phyloP scores from a whole-genome alignment of 1,139 yeast genomes.

The Candida sp. region DNA sequence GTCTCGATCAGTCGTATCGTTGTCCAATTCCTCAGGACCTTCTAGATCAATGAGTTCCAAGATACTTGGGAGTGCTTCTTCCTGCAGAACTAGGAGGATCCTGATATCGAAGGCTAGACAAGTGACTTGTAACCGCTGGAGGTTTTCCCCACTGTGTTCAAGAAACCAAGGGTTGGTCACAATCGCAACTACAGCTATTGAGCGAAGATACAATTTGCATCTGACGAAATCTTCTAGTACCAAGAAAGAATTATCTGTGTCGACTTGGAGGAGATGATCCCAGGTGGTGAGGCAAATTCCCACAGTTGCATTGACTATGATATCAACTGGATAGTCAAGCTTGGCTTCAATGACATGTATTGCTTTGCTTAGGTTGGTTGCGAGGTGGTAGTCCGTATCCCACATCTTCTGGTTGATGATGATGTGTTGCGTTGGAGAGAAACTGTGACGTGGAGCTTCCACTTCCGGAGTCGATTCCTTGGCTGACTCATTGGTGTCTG shows the following conservation, averaged over 20 bases:
- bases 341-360: slow-evolving; percentile 10
- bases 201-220: slow-evolving; percentile 8
- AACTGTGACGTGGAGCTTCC: background rate
- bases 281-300: slow-evolving; percentile 10
- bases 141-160: slow-evolving; percentile 9
- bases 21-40: slow-evolving; percentile 6
- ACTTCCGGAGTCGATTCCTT: background rate
- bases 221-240: slow-evolving; percentile 7
- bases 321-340: slow-evolving; percentile 9
- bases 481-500: background rate
- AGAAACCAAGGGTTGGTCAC: slow-evolving; percentile 8
- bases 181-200: slow-evolving; percentile 6
- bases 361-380: background rate
- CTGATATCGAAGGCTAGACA: slow-evolving; percentile 12
- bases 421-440: slow-evolving; percentile 8
- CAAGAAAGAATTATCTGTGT: slow-evolving; percentile 7
- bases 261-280: slow-evolving; percentile 11
- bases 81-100: slow-evolving; percentile 6
- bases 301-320: slow-evolving; percentile 12
- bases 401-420: slow-evolving; percentile 11
- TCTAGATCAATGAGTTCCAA: slow-evolving; percentile 10
- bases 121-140: slow-evolving; percentile 11
- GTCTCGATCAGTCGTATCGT: background rate
- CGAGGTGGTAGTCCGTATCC: slow-evolving; percentile 8
- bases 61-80: slow-evolving; percentile 6